Base-by-base conservation (phyloP, 768 basidiomycete genomes). In the Leccinum variicolor region DNA sequence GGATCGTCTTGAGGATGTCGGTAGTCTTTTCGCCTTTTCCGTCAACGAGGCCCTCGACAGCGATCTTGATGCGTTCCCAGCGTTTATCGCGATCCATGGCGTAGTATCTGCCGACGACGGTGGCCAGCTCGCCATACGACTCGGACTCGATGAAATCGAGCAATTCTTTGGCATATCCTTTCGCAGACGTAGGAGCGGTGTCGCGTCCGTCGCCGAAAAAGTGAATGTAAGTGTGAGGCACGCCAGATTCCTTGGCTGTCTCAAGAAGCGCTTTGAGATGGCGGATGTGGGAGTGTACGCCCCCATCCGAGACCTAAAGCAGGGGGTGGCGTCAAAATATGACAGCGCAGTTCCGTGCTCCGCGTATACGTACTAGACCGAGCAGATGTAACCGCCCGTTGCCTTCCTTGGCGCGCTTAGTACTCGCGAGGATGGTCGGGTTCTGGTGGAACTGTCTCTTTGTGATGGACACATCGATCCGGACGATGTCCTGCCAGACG, bases 401-500 rank as follows among this genome's bases (percentile, higher is more conserved):
- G 4, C 84, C 85, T 25, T 87, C 81, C 72, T 93, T 94, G 7
- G 94, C 94, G 52, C 76, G 83, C 65, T 92, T 79, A 70, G 85
- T 85, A 63, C 84, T 83, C 45, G 82, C 83, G 17, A 95, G 75
- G 63, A 96, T 93, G 17, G 72, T 77, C 55, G 80, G 75, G 64
- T 86, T 86, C 72, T 91, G 85, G 74, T 94, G 86, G 75, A 96
- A 96, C 64, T 89, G 84, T 56, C 81, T 76, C 71, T 94, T 96
- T 75, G 92, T 87, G 74, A 98, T 96, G 19, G 87, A 80, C 49
- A 94, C 88, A 66, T 98, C 94, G 67, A 97, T 97, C 61, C 87
- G 84, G 66, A 97, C 95, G 64, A 98, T 98, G 66, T 98, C 95
- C 73, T 98, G 95, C 95, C 95, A 97, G 28, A 97, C 94, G 51